These are phyloP conservation scores for Ambrosia hybrid DNA, from an alignment of 140 eudicot species.

Conservation along the genomic window DNA sequence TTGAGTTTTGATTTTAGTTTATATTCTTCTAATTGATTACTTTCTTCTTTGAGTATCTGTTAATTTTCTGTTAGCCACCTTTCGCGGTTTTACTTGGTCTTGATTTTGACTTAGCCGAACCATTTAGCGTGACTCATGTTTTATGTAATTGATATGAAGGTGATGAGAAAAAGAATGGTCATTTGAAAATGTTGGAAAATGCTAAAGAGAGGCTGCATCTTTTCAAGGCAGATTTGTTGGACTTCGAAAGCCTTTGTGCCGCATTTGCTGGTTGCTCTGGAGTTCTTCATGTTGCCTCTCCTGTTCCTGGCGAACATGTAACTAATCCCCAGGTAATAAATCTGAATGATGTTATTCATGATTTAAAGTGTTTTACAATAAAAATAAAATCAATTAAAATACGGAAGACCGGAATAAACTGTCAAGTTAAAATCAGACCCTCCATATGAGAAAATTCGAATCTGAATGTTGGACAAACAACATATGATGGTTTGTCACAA, in stretches of 20 bases:
- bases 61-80: background rate
- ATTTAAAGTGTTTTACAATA: no score
- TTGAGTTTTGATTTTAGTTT: no score
- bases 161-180: conserved; percentile 48
- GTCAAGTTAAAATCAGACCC: background rate
- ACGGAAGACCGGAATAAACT: no score
- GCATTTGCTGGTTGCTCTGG: conserved; percentile 48
- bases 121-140: background rate
- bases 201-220: conserved; percentile 42
- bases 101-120: background rate
- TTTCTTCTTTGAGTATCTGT: no score
- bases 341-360: no score
- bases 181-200: conserved; percentile 41
- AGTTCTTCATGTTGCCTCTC: conserved; percentile 58
- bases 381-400: no score
- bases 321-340: conserved; percentile 43
- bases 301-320: conserved; percentile 27
- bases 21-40: no score
- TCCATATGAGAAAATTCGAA: background rate
- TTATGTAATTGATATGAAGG: conserved; percentile 29
- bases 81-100: background rate
- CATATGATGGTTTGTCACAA: no score
- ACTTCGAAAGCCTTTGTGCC: conserved; percentile 42
- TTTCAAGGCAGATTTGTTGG: conserved; percentile 49
- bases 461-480: background rate